Percentiles rank a stretch among this genome's conserved stretches.
These are phyloP conservation scores for Metschnikowia bowlesiae DNA, from an alignment of 805 yeast genomes.

Conservation along the genomic window DNA sequence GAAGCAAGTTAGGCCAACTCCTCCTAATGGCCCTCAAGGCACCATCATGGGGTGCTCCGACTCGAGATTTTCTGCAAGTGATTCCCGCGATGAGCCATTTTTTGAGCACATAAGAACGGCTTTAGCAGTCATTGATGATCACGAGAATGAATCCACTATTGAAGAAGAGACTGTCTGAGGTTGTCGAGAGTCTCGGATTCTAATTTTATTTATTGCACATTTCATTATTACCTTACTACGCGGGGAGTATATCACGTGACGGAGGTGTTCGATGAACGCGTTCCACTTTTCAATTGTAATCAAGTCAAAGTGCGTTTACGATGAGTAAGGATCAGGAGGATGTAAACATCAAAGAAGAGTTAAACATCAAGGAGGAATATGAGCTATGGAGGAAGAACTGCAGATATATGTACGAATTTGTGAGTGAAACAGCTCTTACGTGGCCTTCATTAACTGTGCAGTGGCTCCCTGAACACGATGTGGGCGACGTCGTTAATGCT, in stretches of 20 bases:
- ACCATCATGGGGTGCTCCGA: neutral
- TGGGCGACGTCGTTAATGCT: constrained; percentile 35
- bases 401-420: constrained; percentile 77
- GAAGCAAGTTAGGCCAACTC: constrained; percentile 11
- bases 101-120: constrained; percentile 3
- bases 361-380: constrained; percentile 58
- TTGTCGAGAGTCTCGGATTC: neutral
- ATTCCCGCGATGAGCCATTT: neutral
- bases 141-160: neutral
- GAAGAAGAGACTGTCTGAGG: constrained; percentile 11
- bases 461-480: constrained; percentile 55
- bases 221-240: neutral
- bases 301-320: neutral
- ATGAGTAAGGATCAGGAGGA: constrained; percentile 12
- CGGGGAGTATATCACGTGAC: neutral
- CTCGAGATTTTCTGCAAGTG: neutral
- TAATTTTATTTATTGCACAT: neutral
- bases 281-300: neutral
- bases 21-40: neutral
- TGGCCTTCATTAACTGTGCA: constrained; percentile 83
- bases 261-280: neutral
- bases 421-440: constrained; percentile 69
- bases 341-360: constrained; percentile 26
- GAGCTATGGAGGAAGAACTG: constrained; percentile 79
- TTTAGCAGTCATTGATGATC: neutral